Base-by-base conservation (phyloP, 1,284 basidiomycete genomes). In the Boletus semigastroideus region DNA sequence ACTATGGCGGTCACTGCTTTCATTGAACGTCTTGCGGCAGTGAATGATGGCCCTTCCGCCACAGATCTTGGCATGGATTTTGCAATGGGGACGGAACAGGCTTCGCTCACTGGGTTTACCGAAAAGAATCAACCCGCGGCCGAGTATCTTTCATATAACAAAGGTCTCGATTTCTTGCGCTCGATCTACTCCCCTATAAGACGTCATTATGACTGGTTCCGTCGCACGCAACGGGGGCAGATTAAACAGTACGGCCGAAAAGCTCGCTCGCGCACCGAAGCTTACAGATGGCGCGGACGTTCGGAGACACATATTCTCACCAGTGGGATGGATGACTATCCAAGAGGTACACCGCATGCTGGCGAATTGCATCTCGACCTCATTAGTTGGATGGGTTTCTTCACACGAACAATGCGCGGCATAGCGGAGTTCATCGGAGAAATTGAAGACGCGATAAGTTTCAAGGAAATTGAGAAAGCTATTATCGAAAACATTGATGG, bases 311-410 rank as follows among this genome's bases (percentile, higher is more conserved):
- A 98, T 72, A 90, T 98, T 25, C 73, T 98, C 49, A 96, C 95
- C 0, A 93, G 90, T 61, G 94, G 94, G 0, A 86, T 98, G 81
- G 94, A 98, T 67, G 94, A 98, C 71, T 98, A 94, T 69, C 94
- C 94, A 11, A 80, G 94, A 48, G 93, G 83, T 11, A 83, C 85
- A 30, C 87, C 95, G 9, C 92, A 95, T 64, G 79, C 86, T 1
- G 94, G 95, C 47, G 94, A 98, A 73, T 75, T 98, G 49, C 94
- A 98, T 69, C 70, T 97, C 45, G 94, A 98, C 71, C 73, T 98
- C 58, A 90, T 94, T 55, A 88, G 88, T 36, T 98, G 94, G 94
- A 93, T 98, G 87, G 94, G 84, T 12, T 94, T 91, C 73, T 96
- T 95, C 70, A 83, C 90, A 37, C 78, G 86, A 57, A 96, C 93